Evolutionary conservation across 1,139 yeast species (phyloP), one percentile per base, ranked within the genome.

Genomic region (Yamadazyma triangularis): DNA sequence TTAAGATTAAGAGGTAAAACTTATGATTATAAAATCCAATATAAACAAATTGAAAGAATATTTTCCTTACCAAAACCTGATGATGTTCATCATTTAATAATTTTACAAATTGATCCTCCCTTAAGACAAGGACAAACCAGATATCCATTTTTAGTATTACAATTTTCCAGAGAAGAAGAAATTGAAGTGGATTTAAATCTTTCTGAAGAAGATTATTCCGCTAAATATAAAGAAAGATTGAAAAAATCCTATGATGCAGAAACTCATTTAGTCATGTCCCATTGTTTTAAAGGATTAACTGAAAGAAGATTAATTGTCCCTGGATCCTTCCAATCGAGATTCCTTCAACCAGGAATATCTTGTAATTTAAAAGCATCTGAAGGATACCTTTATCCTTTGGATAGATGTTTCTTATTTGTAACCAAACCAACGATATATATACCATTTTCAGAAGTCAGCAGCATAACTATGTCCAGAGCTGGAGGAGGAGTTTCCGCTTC

Each of bases 1-100:
- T 76, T 93, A 60, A 79, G 98, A 56, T 71, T 91, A 36, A 80
- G 98, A 51, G 99, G 99, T 58, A 91, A 91, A 61, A 91, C 98
- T 3, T 91, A 93, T 60, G 98, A 91, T 58, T 93, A 91, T 71
- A 93, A 91, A 62, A 76, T 93, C 38, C 96, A 86, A 55, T 91
- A 86, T 60, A 74, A 80, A 50, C 94, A 87, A 53, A 82, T 91
- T 42, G 96, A 89, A 58, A 73, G 96, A 50, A 78, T 91, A 30
- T 91, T 91, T 48, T 78, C 95, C 13, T 70, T 91, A 42, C 98
- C 98, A 23, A 88, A 88, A 53, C 89, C 95, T 1, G 98, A 93
- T 56, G 96, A 88, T 40, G 70, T 85, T 30, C 95, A 91, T 54
- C 95, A 89, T 56, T 69, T 88, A 45, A 70, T 91, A 49, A 80